Evolutionary conservation across 2,329 filamentous ascomycete genomes (phyloP), one percentile per base, ranked within the genome.

Genomic region (Cryphonectria japonica): DNA sequence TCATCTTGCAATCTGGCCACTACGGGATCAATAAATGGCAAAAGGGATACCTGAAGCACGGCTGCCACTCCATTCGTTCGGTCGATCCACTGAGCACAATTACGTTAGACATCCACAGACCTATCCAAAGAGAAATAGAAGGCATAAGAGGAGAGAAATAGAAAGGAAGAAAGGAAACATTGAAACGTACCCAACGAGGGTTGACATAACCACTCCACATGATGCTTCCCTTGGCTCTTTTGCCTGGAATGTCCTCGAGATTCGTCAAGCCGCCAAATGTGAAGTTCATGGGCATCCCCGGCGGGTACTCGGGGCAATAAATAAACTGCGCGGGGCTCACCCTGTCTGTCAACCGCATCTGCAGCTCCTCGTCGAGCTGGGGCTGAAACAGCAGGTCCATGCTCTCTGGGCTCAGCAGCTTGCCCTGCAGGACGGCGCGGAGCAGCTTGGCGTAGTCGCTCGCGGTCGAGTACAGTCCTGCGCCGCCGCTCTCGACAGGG

Each of bases 401-500:
- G 39, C 70, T 74, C 34, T 73, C 64, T 0, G 54, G 66, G 0
- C 29, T 54, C 34, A 78, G 57, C 5, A 78, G 63, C 68, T 46
- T 64, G 9, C 64, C 64, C 41, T 54, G 68, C 65, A 72, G 34
- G 16, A 70, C n/a, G 0, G 34, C 71, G 16, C 46, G 57, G 32
- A 79, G 54, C 34, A 79, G 68, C 66, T 72, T 73, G 29, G 74
- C 63, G 65, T 77, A 68, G 43, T 75, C 74, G 3, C 72, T 74
- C 16, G 73, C 63, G 29, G 71, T 74, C 26, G 70, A 66, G 66
- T 73, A 75, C 41, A 71, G 50, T 0, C 76, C 77, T 60, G 78
- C 75, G 11, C 78, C 78, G 13, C 78, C 78, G 19, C 76, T 75
- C n/a, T 73, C 75, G 16, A 73, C 71, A 1, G 66, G 69, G 46